Conservation (phyloP, 164 flowering plant genomes). For the Liquidambar formosana region DNA sequence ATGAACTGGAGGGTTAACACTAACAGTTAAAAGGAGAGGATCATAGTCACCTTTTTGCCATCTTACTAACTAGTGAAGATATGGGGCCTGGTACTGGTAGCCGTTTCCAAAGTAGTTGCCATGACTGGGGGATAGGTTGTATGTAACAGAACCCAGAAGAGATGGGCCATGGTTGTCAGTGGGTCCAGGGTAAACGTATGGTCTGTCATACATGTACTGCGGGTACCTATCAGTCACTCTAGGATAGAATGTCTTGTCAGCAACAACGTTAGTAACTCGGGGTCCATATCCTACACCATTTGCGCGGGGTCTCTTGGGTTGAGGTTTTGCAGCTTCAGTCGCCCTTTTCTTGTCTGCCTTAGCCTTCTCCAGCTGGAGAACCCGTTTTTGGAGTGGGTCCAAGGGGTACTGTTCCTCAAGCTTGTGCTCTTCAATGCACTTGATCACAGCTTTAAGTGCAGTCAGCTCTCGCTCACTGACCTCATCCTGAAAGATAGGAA, state of each 20-base stretch:
- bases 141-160: slow-evolving; percentile 54
- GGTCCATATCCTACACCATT: slow-evolving; percentile 59
- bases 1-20: slow-evolving; percentile 39
- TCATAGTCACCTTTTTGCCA: slow-evolving; percentile 32
- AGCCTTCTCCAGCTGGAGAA: slow-evolving; percentile 80
- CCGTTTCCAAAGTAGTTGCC: slow-evolving; percentile 83
- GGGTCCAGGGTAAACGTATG: slow-evolving; percentile 57
- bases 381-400: slow-evolving; percentile 75
- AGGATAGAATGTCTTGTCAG: slow-evolving; percentile 62
- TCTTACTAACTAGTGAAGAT: slow-evolving; percentile 62
- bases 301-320: slow-evolving; percentile 92
- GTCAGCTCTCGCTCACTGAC: slow-evolving; percentile 77
- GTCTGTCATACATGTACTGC: slow-evolving; percentile 68
- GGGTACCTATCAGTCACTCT: slow-evolving; percentile 79
- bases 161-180: slow-evolving; percentile 60
- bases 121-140: slow-evolving; percentile 61
- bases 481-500: slow-evolving; percentile 51
- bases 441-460: slow-evolving; percentile 80
- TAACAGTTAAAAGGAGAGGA: slow-evolving; percentile 40
- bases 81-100: slow-evolving; percentile 81
- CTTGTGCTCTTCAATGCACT: slow-evolving; percentile 91
- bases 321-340: slow-evolving; percentile 86
- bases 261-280: slow-evolving; percentile 43
- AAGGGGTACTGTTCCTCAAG: slow-evolving; percentile 78
- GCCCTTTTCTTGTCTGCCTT: slow-evolving; percentile 92